phyloP scores from a whole-genome alignment of 2,329 filamentous ascomycete genomes.

The Trichoderma endophyticum region DNA sequence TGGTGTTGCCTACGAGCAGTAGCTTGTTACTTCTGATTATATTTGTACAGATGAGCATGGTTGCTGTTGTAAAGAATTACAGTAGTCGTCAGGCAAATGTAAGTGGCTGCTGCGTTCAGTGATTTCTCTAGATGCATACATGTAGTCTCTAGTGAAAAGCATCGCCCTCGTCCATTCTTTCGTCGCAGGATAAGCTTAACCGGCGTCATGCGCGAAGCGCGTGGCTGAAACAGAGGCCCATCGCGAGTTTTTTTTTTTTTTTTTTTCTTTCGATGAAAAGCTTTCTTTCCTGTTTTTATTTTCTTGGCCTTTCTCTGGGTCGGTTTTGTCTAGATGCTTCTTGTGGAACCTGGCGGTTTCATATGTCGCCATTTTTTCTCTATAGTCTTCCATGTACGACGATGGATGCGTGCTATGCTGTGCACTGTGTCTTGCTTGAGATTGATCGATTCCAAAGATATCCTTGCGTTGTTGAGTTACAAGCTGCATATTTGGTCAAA shows the following conservation, averaged over 20 bases:
- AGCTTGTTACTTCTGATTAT: neutral
- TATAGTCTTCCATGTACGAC: neutral
- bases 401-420: neutral
- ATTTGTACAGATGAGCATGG: neutral
- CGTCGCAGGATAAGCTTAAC: neutral
- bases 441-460: neutral
- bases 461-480: neutral
- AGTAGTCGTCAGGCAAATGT: neutral
- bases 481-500: neutral
- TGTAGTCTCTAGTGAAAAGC: neutral
- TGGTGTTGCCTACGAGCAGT: neutral
- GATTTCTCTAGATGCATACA: neutral
- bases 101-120: neutral
- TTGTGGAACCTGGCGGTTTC: constrained; percentile 12
- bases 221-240: neutral
- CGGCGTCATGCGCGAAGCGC: neutral
- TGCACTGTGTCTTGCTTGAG: neutral
- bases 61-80: neutral
- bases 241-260: neutral
- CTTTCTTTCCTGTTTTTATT: neutral
- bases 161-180: neutral
- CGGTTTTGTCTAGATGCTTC: neutral
- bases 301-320: neutral
- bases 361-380: neutral
- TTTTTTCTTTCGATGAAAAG: neutral